These are phyloP conservation scores for Zygoascus bituminiphila DNA, from an alignment of 805 yeast genomes.

Conservation along the genomic window DNA sequence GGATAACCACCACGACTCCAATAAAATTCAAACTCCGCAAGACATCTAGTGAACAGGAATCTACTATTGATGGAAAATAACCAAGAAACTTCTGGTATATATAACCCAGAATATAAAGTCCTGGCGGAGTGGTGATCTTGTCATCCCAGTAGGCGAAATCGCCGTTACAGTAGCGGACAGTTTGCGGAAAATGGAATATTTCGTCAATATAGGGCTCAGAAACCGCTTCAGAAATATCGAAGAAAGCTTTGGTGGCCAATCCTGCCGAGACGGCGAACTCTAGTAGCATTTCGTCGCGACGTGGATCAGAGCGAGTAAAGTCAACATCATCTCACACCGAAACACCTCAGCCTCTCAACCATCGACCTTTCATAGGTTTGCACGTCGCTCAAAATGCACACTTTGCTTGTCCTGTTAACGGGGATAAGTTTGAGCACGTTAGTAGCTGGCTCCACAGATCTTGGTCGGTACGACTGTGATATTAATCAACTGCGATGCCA, in stretches of 20 bases:
- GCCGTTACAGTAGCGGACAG: slow-evolving; percentile 54
- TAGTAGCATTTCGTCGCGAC: not conserved
- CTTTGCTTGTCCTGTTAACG: not conserved
- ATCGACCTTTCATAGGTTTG: not conserved
- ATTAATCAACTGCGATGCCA: slow-evolving; percentile 11
- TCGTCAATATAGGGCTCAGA: slow-evolving; percentile 49
- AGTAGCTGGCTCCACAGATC: not conserved
- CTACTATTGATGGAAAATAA: slow-evolving; percentile 28
- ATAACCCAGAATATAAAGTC: slow-evolving; percentile 53
- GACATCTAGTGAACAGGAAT: not conserved
- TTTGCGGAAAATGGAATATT: slow-evolving; percentile 76
- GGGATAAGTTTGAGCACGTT: not conserved
- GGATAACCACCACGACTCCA: slow-evolving; percentile 28
- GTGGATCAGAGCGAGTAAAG: not conserved
- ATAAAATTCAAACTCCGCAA: slow-evolving; percentile 54
- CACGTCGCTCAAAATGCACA: no score
- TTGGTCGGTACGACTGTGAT: slow-evolving; percentile 3
- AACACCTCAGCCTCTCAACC: no score
- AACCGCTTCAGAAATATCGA: not conserved
- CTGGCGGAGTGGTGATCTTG: slow-evolving; percentile 96
- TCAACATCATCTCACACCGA: not conserved
- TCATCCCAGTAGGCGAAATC: slow-evolving; percentile 68
- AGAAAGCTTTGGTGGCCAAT: slow-evolving; percentile 11
- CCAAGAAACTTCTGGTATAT: slow-evolving; percentile 16
- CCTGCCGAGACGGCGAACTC: slow-evolving; percentile 6